phyloP scores from a whole-genome alignment of 805 yeast species.

The Myxozyma sirexii region DNA sequence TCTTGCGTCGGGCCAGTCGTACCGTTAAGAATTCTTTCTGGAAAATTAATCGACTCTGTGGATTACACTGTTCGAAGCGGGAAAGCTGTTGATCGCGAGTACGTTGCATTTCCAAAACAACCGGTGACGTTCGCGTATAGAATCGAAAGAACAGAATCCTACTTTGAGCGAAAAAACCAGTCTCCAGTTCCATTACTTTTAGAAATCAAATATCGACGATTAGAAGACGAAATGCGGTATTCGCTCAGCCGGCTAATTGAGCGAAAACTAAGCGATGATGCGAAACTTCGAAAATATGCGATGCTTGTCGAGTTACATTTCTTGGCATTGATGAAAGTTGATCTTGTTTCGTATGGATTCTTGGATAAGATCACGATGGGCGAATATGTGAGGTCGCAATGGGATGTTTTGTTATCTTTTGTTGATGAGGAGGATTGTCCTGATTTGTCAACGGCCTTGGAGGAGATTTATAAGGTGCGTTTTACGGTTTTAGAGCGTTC shows the following conservation, averaged over 20 bases:
- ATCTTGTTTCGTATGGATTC: conserved; percentile 24
- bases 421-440: conserved; percentile 19
- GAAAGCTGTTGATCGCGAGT: conserved; percentile 26
- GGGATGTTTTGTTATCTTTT: conserved; percentile 15
- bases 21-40: conserved; percentile 59
- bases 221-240: conserved; percentile 32
- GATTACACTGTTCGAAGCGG: conserved; percentile 37
- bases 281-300: conserved; percentile 1
- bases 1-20: conserved; percentile 55
- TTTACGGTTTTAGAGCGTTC: not conserved
- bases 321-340: conserved; percentile 7
- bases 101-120: conserved; percentile 69
- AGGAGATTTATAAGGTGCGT: conserved; percentile 11
- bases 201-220: conserved; percentile 43
- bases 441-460: not conserved
- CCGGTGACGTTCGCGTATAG: conserved; percentile 65
- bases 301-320: conserved; percentile 19
- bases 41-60: conserved; percentile 46
- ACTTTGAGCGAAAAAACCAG: not conserved
- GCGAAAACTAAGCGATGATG: not conserved
- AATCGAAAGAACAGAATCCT: conserved; percentile 43
- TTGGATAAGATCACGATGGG: conserved; percentile 15
- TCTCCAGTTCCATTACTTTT: conserved; percentile 26
- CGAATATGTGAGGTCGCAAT: conserved; percentile 13
- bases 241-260: conserved; percentile 26